A percentile compares a stretch with the other conserved stretches of the same genome.
phyloP scores from a whole-genome alignment of 177 flowering plant genomes.

The Tripterygium wilfordii region DNA sequence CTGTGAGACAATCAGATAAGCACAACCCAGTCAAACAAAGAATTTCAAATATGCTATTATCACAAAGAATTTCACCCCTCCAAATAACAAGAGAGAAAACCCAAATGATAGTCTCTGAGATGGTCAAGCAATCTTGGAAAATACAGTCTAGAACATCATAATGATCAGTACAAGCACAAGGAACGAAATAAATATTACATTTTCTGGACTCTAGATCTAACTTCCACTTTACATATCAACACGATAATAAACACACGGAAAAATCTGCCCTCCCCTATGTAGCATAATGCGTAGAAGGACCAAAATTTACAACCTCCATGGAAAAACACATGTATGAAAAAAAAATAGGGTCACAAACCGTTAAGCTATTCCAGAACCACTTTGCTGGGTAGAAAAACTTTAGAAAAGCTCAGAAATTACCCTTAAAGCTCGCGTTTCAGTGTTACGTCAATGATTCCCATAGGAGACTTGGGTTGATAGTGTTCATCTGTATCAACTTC shows the following conservation, averaged over 20 bases:
- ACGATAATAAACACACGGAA: too few relatives aligned
- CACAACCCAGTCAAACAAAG: too few relatives aligned
- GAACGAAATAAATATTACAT: too few relatives aligned
- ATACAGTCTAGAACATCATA: too few relatives aligned
- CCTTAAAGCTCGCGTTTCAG: slow-evolving; percentile 41
- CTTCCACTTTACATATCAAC: too few relatives aligned
- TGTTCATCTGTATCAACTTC: slow-evolving; percentile 92
- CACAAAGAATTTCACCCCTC: neutral
- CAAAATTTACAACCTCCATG: too few relatives aligned
- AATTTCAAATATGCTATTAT: too few relatives aligned
- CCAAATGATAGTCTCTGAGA: neutral
- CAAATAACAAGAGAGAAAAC: neutral
- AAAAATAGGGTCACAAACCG: neutral
- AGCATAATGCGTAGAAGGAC: too few relatives aligned
- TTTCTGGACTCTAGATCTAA: too few relatives aligned
- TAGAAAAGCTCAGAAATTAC: neutral
- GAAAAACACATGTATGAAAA: too few relatives aligned
- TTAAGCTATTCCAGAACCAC: neutral
- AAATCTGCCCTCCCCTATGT: too few relatives aligned
- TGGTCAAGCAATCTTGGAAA: neutral
- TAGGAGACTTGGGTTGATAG: slow-evolving; percentile 62
- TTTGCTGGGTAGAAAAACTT: neutral
- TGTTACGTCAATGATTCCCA: slow-evolving; percentile 46
- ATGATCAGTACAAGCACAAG: neutral
- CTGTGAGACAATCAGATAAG: too few relatives aligned